phyloP scores from a whole-genome alignment of 441 rosid species.

The Eruca vesicaria region DNA sequence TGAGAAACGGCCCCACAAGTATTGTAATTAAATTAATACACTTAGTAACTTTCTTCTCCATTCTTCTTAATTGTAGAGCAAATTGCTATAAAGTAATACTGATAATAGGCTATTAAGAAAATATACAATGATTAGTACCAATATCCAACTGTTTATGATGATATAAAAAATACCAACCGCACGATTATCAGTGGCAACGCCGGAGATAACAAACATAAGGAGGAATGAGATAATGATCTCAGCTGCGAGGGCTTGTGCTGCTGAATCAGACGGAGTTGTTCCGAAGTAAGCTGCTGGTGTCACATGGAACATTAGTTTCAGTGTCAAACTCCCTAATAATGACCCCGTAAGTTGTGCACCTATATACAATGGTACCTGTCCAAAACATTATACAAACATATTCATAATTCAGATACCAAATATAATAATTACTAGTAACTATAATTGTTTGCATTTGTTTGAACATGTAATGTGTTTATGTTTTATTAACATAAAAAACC shows the following conservation, averaged over 20 bases:
- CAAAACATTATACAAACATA: neutral
- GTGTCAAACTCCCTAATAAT: constrained; percentile 58
- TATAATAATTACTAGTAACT: neutral
- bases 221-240: constrained; percentile 71
- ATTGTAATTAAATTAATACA: neutral
- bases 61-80: neutral
- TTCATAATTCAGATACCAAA: neutral
- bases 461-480: neutral
- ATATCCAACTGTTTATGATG: neutral
- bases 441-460: neutral
- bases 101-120: neutral
- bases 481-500: neutral
- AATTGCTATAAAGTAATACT: neutral
- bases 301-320: constrained; percentile 47
- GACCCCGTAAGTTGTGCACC: constrained; percentile 65
- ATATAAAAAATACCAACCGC: constrained; percentile 41
- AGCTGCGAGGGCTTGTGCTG: constrained; percentile 46
- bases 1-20: neutral
- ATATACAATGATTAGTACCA: neutral
- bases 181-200: constrained; percentile 50
- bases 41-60: neutral
- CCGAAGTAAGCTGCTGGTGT: constrained; percentile 61
- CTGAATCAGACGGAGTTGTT: constrained; percentile 61
- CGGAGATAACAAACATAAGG: constrained; percentile 72
- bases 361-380: constrained; percentile 62